Base-by-base conservation (phyloP, 768 basidiomycete species). In the Boletus bicolor region DNA sequence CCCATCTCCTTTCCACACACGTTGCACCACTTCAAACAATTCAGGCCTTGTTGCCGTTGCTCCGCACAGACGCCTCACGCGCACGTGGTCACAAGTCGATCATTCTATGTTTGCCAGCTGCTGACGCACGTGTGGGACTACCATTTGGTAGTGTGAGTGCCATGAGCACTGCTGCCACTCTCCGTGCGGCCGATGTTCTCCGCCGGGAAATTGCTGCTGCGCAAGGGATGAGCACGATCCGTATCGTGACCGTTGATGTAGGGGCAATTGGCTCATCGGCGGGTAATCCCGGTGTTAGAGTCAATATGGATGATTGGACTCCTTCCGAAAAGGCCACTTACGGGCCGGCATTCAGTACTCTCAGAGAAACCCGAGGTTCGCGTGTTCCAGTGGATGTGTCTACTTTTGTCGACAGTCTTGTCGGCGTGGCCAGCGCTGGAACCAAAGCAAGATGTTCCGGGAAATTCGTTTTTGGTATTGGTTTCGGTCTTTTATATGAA, bases 21-120 rank as follows among this genome's bases (percentile, higher is more conserved):
- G 76, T 92, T 62, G 83, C 82, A 2, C 91, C 91, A 11, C 78
- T 93, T 42, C 85, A 87, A 62, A 79, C 86, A 52, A 79, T 93
- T 41, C 91, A 93, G 61, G 80, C 85, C 1, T 77, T 92, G 28
- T 76, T 93, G 35, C 91, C 91, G 3, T 77, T 91, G 32, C 76
- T 93, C 44, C 87, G 91, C 55, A 78, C 83, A 15, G 81, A 81
- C n/a, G 79, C 86, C 77, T 44, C 80, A 78, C 44, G 75, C 74
- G 10, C 78, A 76, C 68, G 75, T 78, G 66, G 58, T 28, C 62
- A 53, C 57, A 68, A 61, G 44, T 70, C 82, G 12, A 84, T 93
- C 58, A 76, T 93, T 42, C 73, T 92, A 36, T 91, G 90, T 65
- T 72, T 92, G 9, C 89, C 91, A 0, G 85, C 86, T 17, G 81